A percentile compares a stretch with the other conserved stretches of the same genome.
These are phyloP conservation scores for Sarcodon aspratus DNA, from an alignment of 768 basidiomycete genomes.

Conservation along the genomic window DNA sequence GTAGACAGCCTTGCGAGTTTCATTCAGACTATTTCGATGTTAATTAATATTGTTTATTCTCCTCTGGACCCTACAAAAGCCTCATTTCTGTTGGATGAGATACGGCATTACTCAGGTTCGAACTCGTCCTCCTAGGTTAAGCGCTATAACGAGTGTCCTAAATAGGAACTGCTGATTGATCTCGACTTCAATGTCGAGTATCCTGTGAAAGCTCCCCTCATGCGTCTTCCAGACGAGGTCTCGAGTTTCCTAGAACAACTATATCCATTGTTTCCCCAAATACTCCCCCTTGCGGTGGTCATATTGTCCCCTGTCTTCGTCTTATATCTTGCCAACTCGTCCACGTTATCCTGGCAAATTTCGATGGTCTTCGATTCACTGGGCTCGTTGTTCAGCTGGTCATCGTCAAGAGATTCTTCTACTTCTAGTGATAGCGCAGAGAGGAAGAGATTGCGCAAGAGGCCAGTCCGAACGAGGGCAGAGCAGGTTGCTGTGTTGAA, in stretches of 20 bases:
- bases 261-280: background rate
- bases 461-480: constrained; percentile 36
- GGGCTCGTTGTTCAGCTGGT: background rate
- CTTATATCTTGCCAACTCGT: constrained; percentile 8
- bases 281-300: constrained; percentile 6
- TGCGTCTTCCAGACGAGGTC: background rate
- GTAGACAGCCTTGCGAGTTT: constrained; percentile 21
- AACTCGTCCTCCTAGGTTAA: background rate
- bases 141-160: background rate
- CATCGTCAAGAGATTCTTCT: constrained; percentile 5
- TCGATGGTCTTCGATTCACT: too few species aligned
- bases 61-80: background rate
- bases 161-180: background rate
- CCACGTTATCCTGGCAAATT: background rate
- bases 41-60: background rate
- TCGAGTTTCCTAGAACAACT: background rate
- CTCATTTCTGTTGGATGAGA: background rate
- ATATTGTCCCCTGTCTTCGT: constrained; percentile 16
- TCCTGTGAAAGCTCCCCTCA: background rate
- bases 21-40: constrained; percentile 10
- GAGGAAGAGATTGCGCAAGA: constrained; percentile 35
- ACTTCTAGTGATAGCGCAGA: constrained; percentile 18
- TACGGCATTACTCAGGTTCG: background rate
- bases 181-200: background rate
- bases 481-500: constrained; percentile 41